phyloP scores from a whole-genome alignment of 2,329 filamentous ascomycete species.

The Fusarium setosum region DNA sequence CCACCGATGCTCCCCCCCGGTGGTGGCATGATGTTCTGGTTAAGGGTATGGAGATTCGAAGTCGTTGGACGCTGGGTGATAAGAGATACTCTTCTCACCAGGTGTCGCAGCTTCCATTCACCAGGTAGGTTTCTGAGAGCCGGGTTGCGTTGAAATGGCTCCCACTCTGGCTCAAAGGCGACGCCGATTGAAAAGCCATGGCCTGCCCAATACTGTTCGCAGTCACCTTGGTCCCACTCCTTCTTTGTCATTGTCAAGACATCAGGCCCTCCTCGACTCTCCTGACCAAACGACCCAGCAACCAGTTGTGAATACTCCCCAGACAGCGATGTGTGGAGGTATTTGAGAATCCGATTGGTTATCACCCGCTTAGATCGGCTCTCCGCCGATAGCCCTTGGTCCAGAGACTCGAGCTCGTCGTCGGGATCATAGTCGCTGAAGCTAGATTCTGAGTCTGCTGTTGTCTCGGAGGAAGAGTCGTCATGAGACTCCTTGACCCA shows the following conservation, averaged over 20 bases:
- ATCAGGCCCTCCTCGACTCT: not conserved
- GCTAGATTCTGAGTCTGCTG: not conserved
- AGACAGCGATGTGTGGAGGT: rapidly evolving
- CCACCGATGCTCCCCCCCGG: not conserved
- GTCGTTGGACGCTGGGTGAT: not conserved
- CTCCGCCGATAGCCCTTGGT: not conserved
- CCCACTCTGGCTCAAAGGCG: not conserved
- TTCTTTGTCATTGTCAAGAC: not conserved
- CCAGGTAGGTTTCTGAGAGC: not conserved
- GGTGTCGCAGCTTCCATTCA: not conserved
- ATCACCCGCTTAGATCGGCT: too few species aligned
- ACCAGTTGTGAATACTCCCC: not conserved
- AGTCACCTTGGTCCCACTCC: not conserved
- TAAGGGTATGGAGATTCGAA: not conserved
- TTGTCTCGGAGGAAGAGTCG: not conserved
- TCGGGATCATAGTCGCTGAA: not conserved
- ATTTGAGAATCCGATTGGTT: not conserved
- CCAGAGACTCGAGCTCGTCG: not conserved
- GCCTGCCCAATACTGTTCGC: not conserved
- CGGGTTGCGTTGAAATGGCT: not conserved
- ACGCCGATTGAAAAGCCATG: not conserved
- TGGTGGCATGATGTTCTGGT: too few species aligned
- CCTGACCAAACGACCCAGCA: not conserved
- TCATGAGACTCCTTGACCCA: not conserved
- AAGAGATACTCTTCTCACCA: not conserved